Evolutionary conservation across 208 protist species (phyloP), one percentile per base, ranked within the genome.

Genomic region (Wallacemonas rigidus): DNA sequence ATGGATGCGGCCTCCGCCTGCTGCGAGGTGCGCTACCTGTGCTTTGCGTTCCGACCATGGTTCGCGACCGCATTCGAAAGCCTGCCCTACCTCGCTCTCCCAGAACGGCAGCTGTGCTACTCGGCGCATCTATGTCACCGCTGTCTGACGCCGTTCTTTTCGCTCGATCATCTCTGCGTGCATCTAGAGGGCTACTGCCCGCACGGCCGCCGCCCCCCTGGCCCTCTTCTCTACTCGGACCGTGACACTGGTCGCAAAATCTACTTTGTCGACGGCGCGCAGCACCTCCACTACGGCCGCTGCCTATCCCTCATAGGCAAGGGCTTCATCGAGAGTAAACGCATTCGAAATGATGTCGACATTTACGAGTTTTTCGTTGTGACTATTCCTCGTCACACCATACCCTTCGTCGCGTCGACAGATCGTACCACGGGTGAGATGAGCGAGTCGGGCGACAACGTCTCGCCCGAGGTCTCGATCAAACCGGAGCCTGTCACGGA

Each of bases 361-460:
- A 65, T 93, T 9, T 90, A 89, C 73, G 88, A 93, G 75, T 90
- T 88, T 55, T 87, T 90, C 39, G 77, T 93, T 43, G 81, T 88
- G 39, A 91, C 88, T 40, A 58, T 81, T 1, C 85, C 82, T 0
- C 82, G 85, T 6, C 75, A 65, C 1, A 74, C 77, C 11, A 67
- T 90, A 26, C 88, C 85, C 4, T 87, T 76, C 67, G 62, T 84
- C 2, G 5, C 73, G 0, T 57, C 68, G 2, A 55, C 68, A 2
- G 44, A 64, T 44, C 71, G 58, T 17, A 6, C 36, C 56, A 12
- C 45, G 0, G 45, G 12, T 26, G 26, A 26, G 26, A 26, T 26
- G 26, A 26, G 26, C 26, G 26, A 26, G 26, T 26, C 26, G 26
- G 26, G 26, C 26, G 26, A 26, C 26, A 26, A 26, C 26, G 26